These are phyloP conservation scores for Sugiyamaella qingdaonensis DNA, from an alignment of 805 yeast genomes.

Conservation along the genomic window DNA sequence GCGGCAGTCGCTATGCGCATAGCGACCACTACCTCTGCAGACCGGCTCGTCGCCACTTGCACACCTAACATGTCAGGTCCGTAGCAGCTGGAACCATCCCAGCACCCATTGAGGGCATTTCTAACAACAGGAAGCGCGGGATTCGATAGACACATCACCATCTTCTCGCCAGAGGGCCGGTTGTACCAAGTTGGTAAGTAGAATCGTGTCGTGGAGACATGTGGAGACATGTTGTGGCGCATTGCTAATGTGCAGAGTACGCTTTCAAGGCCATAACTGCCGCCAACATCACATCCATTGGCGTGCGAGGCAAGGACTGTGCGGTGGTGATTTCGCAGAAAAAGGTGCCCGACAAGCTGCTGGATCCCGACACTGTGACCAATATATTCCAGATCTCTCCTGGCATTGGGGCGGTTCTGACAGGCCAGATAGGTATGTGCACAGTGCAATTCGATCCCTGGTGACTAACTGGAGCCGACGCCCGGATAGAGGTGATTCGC, in stretches of 20 bases:
- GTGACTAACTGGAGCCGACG: slow-evolving; percentile 57
- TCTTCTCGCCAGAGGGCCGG: slow-evolving; percentile 98
- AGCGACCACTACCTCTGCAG: not conserved
- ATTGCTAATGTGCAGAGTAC: slow-evolving; percentile 50
- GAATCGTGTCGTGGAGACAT: not conserved
- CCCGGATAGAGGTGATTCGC: slow-evolving; percentile 81
- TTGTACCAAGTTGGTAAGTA: slow-evolving; percentile 70
- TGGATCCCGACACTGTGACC: slow-evolving; percentile 83
- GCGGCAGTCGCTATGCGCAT: not conserved
- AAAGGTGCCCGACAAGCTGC: slow-evolving; percentile 90
- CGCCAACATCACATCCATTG: slow-evolving; percentile 84
- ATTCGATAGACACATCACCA: slow-evolving; percentile 96
- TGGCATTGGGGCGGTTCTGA: slow-evolving; percentile 82
- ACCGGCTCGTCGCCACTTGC: not conserved
- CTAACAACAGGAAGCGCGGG: slow-evolving; percentile 67
- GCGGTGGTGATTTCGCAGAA: slow-evolving; percentile 90
- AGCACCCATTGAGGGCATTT: not conserved
- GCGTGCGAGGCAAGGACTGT: slow-evolving; percentile 78
- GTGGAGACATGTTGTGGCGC: not conserved
- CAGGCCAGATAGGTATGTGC: slow-evolving; percentile 60
- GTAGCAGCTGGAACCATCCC: not conserved
- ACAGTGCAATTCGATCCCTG: too few species aligned
- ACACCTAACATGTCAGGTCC: slow-evolving; percentile 40
- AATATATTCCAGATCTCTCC: slow-evolving; percentile 80
- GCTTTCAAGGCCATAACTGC: slow-evolving; percentile 96